These are phyloP conservation scores for Liquidambar formosana DNA, from an alignment of 164 flowering plant genomes.

Conservation along the genomic window DNA sequence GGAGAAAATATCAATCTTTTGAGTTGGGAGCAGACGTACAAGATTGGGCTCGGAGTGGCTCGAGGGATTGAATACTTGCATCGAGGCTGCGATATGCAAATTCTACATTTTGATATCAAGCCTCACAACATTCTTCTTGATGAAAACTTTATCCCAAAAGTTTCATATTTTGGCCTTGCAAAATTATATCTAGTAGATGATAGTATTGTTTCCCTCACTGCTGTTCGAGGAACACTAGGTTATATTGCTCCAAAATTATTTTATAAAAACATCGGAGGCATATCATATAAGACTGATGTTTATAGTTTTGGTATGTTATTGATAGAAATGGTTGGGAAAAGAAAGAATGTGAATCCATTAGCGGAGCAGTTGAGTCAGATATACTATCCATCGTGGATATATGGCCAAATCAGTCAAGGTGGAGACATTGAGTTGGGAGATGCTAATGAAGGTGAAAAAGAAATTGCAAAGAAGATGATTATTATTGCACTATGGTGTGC, in stretches of 20 bases:
- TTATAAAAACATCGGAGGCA: slow-evolving; percentile 18
- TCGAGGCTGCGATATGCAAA: slow-evolving; percentile 20
- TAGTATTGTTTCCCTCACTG: slow-evolving; percentile 15
- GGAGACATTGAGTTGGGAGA: not conserved
- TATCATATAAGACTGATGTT: slow-evolving; percentile 23
- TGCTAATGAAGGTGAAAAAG: too few relatives aligned
- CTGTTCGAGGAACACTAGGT: slow-evolving; percentile 21
- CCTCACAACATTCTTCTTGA: slow-evolving; percentile 22
- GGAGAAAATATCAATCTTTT: not conserved
- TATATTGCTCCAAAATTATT: slow-evolving; percentile 21
- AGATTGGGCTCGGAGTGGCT: slow-evolving; percentile 18
- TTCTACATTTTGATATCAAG: slow-evolving; percentile 23
- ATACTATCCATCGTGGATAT: slow-evolving; percentile 2
- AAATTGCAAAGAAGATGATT: too few relatives aligned
- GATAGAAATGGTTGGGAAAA: slow-evolving; percentile 11
- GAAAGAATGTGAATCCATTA: slow-evolving; percentile 7
- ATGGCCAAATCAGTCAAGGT: not conserved
- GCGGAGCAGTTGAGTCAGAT: slow-evolving; percentile 2
- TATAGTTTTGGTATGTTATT: slow-evolving; percentile 20
- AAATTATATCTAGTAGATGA: slow-evolving; percentile 9
- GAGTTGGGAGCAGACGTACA: slow-evolving; percentile 3
- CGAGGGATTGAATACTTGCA: slow-evolving; percentile 23
- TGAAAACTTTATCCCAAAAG: slow-evolving; percentile 14
- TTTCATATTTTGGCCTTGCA: slow-evolving; percentile 22
- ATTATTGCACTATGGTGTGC: too few relatives aligned